phyloP scores from a whole-genome alignment of 495 filamentous ascomycete genomes.

The Tetracladium setigerum region DNA sequence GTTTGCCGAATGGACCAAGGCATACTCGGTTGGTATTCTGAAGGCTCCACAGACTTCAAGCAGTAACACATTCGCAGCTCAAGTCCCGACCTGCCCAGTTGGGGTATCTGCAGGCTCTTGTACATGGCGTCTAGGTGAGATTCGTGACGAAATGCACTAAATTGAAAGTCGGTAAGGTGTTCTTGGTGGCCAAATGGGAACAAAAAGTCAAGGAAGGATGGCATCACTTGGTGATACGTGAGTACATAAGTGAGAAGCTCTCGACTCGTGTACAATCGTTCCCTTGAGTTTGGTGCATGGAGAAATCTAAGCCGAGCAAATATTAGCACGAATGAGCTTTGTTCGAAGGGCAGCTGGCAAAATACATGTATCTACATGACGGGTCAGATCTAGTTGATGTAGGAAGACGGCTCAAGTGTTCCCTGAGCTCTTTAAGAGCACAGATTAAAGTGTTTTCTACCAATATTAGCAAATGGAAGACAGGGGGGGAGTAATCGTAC shows the following conservation, averaged over 20 bases:
- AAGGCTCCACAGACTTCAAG: slow-evolving; percentile 33
- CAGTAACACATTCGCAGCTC: slow-evolving; percentile 35
- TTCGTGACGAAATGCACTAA: slow-evolving; percentile 7
- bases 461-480: not conserved
- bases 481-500: not conserved
- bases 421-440: not conserved
- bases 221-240: slow-evolving; percentile 37
- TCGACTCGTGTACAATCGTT: slow-evolving; percentile 20
- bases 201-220: slow-evolving; percentile 34
- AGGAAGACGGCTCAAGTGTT: not conserved
- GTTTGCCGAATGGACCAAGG: slow-evolving; percentile 38
- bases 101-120: slow-evolving; percentile 19
- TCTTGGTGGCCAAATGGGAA: slow-evolving; percentile 35
- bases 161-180: slow-evolving; percentile 24
- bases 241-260: slow-evolving; percentile 28
- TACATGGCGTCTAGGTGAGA: slow-evolving; percentile 11
- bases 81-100: slow-evolving; percentile 32
- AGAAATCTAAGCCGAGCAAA: slow-evolving; percentile 23
- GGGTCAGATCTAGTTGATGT: slow-evolving; percentile 6
- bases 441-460: not conserved
- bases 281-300: slow-evolving; percentile 23
- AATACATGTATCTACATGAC: slow-evolving; percentile 16
- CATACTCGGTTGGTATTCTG: slow-evolving; percentile 15
- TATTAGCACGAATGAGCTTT: not conserved
- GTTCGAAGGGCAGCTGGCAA: not conserved